Conservation (phyloP, 306 rosid species). For the Herpetospermum pedunculosum region DNA sequence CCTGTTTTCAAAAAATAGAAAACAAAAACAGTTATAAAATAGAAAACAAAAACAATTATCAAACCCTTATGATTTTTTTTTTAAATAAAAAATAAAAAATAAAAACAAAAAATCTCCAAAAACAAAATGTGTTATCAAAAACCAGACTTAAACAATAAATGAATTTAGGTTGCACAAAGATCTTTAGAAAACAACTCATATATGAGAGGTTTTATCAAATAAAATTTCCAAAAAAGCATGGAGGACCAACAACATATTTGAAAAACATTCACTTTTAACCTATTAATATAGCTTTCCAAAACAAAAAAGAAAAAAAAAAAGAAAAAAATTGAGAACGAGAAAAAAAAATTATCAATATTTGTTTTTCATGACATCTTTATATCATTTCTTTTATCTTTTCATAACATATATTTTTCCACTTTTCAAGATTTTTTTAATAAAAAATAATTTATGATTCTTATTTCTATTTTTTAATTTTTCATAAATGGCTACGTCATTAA, state of each 20-base stretch:
- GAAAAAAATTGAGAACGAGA: not conserved
- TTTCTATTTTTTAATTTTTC: not conserved
- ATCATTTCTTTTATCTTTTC: not conserved
- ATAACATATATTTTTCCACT: not conserved
- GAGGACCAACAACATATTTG: not conserved
- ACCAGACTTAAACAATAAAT: too few species aligned
- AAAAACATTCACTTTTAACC: conserved; percentile 2
- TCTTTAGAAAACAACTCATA: too few species aligned
- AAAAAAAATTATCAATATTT: not conserved
- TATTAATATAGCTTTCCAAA: too few species aligned
- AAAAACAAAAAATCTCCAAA: too few species aligned
- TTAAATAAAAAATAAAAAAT: too few species aligned
- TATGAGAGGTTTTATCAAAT: too few species aligned
- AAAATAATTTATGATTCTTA: not conserved
- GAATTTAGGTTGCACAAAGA: too few species aligned
- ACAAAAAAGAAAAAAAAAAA: not conserved
- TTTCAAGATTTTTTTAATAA: not conserved
- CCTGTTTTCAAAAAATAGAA: too few species aligned
- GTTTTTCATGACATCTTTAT: not conserved
- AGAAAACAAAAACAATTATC: too few species aligned
- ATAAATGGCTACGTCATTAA: not conserved
- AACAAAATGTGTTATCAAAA: too few species aligned
- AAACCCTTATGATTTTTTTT: too few species aligned
- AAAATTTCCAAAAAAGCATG: not conserved
- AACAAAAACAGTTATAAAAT: too few species aligned